Evolutionary conservation across 257 asterid species (phyloP), one percentile per base, ranked within the genome.

Genomic region (Mentha longifolia): DNA sequence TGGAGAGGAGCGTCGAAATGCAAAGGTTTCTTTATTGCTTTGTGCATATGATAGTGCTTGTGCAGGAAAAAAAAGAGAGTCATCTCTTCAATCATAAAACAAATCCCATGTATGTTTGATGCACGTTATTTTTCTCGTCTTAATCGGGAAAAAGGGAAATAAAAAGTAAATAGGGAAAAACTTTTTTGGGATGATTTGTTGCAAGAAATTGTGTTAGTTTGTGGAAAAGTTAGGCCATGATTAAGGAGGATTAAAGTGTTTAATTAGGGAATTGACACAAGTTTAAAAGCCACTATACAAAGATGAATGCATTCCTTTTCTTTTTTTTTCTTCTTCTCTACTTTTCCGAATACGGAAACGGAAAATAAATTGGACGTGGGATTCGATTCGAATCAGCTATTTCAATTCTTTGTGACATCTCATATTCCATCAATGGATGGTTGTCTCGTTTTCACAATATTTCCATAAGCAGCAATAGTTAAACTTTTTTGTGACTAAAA

Each of bases 51-150:
- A 74, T 75, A 78, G 85, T 84, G 91, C 68, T 39, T 80, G 84
- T 89, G 87, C 92, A 85, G 84, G 82, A 85, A 84, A 85, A 84
- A 65, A 82, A n/a, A n/a, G n/a, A 65, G 72, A 81, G 84, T 80
- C 90, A 73, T 76, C 79, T 13, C 58, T 70, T 70, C 68, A 79
- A 85, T 83, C 78, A 85, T 83, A 77, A 59, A 72, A 31, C 6
- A 12, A 39, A 63, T 3, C 39, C 67, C 39, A 47, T 45, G 22
- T 59, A 47, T 74, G 20, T 61, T 51, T 13, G 39, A 55, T 66
- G 64, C 58, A 42, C 63, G 63, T 56, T 47, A 5, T 52, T 58
- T 67, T 61, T 45, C 52, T 55, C 75, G 82, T 83, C 84, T 71
- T 65, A 65, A 74, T 83, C 86, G 67, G 15, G 35, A 39, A 61